phyloP scores from a whole-genome alignment of 169 alveolate species.

The Cytauxzoon felis region DNA sequence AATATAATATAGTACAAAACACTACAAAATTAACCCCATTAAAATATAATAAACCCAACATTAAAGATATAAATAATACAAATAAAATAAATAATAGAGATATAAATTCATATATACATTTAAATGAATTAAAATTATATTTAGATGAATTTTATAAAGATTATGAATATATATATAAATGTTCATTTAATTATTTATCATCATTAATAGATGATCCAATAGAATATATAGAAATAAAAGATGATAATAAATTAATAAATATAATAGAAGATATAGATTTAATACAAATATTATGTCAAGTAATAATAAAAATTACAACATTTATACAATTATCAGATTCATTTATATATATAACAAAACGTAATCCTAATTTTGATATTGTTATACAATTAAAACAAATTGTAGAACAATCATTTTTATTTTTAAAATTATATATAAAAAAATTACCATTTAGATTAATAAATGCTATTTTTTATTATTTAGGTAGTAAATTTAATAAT shows the following conservation, averaged over 20 bases:
- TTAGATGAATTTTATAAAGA: background rate
- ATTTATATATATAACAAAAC: slow-evolving; percentile 24
- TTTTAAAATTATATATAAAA: background rate
- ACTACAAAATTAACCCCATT: background rate
- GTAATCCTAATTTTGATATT: slow-evolving; percentile 32
- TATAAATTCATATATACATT: background rate
- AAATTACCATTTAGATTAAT: slow-evolving; percentile 18
- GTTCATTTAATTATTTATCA: background rate
- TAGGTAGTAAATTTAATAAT: slow-evolving; percentile 43
- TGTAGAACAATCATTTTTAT: slow-evolving; percentile 4
- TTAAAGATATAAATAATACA: background rate
- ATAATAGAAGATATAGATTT: background rate
- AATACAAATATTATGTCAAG: slow-evolving; percentile 14
- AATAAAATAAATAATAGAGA: background rate
- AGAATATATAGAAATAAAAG: background rate
- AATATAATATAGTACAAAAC: background rate
- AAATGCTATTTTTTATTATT: slow-evolving; percentile 38
- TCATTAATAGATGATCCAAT: background rate
- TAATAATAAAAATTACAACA: slow-evolving; percentile 2
- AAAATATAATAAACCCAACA: background rate
- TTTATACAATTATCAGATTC: slow-evolving; percentile 28
- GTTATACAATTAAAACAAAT: background rate
- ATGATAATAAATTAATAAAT: no score
- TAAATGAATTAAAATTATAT: background rate
- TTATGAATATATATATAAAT: background rate